A percentile compares a stretch with the other conserved stretches of the same genome.
These are phyloP conservation scores for Nematocida parisii DNA, from an alignment of 371 early-diverging fungal species.

Conservation along the genomic window DNA sequence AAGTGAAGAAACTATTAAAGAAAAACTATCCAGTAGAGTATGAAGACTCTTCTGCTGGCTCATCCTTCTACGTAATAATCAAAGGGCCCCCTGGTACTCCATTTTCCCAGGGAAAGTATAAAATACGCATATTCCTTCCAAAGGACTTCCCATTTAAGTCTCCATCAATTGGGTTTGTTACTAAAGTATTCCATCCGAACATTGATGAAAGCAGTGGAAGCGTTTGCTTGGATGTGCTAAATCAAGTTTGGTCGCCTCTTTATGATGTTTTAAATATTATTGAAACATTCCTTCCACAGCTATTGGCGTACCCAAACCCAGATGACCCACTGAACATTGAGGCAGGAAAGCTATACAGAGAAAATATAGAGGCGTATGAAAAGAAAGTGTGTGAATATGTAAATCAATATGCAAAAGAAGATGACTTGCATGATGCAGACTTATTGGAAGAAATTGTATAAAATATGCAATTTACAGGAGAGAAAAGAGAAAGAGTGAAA, in stretches of 20 bases:
- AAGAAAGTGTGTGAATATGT: conserved; percentile 61
- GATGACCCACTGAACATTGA: conserved; percentile 98
- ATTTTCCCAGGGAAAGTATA: conserved; percentile 87
- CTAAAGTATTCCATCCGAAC: conserved; percentile 98
- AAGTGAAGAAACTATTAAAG: conserved; percentile 63
- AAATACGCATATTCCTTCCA: conserved; percentile 90
- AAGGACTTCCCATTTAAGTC: conserved; percentile 98
- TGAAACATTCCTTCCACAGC: conserved; percentile 92
- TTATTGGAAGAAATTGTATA: conserved; percentile 54
- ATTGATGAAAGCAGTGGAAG: conserved; percentile 97
- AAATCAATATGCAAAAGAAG: conserved; percentile 59
- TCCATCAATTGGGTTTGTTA: conserved; percentile 96
- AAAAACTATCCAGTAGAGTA: conserved; percentile 60
- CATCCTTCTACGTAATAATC: conserved; percentile 63
- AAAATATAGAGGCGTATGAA: conserved; percentile 84
- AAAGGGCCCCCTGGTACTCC: conserved; percentile 73
- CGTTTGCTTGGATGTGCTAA: conserved; percentile 96
- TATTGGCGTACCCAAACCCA: conserved; percentile 93
- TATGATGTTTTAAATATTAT: conserved; percentile 91
- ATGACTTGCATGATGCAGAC: conserved; percentile 28
- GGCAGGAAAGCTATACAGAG: conserved; percentile 89
- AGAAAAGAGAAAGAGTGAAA: conserved; percentile 4
- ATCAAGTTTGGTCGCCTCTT: conserved; percentile 94
- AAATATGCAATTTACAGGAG: conserved; percentile 24
- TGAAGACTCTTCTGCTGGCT: conserved; percentile 33